phyloP scores from a whole-genome alignment of 2,329 filamentous ascomycete genomes.

The Hortaea werneckii region DNA sequence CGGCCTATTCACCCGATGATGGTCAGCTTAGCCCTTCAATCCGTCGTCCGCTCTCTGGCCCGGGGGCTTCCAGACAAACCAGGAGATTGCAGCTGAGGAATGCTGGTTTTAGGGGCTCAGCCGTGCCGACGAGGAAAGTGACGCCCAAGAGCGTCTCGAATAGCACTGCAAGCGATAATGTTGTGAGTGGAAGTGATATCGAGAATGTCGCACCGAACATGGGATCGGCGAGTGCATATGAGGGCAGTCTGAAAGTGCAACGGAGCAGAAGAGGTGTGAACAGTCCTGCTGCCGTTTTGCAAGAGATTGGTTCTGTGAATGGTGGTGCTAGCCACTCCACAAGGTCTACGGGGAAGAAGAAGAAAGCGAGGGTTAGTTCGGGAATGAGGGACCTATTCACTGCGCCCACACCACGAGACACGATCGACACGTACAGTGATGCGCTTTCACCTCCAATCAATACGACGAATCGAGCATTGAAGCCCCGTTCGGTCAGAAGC shows the following conservation, averaged over 20 bases:
- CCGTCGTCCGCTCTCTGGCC: slow-evolving; percentile 8
- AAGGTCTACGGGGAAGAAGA: neutral
- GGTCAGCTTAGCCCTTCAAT: no score
- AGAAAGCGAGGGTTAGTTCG: slow-evolving; percentile 9
- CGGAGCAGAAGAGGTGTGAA: slow-evolving; percentile 1
- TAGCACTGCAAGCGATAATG: slow-evolving; percentile 7
- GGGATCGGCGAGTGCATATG: slow-evolving; percentile 2
- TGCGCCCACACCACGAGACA: slow-evolving; percentile 8
- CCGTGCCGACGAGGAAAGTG: slow-evolving; percentile 21
- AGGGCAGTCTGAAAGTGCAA: slow-evolving; percentile 10
- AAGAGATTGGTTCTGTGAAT: slow-evolving; percentile 19
- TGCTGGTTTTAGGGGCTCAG: slow-evolving; percentile 24
- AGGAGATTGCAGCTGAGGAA: slow-evolving; percentile 25
- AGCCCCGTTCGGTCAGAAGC: slow-evolving; percentile 9
- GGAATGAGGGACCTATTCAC: slow-evolving; percentile 6
- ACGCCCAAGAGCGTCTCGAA: slow-evolving; percentile 20
- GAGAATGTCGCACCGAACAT: slow-evolving; percentile 11
- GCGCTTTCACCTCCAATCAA: slow-evolving; percentile 8
- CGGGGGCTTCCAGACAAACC: slow-evolving; percentile 16
- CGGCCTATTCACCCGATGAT: no score
- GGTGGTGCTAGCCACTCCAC: slow-evolving; percentile 4
- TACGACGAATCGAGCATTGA: slow-evolving; percentile 6
- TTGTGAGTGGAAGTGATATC: slow-evolving; percentile 2
- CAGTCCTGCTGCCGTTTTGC: slow-evolving; percentile 9
- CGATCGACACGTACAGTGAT: slow-evolving; percentile 2